A percentile compares a stretch with the other conserved stretches of the same genome.
phyloP scores from a whole-genome alignment of 1,284 basidiomycete species.

The Malassezia obtusa region DNA sequence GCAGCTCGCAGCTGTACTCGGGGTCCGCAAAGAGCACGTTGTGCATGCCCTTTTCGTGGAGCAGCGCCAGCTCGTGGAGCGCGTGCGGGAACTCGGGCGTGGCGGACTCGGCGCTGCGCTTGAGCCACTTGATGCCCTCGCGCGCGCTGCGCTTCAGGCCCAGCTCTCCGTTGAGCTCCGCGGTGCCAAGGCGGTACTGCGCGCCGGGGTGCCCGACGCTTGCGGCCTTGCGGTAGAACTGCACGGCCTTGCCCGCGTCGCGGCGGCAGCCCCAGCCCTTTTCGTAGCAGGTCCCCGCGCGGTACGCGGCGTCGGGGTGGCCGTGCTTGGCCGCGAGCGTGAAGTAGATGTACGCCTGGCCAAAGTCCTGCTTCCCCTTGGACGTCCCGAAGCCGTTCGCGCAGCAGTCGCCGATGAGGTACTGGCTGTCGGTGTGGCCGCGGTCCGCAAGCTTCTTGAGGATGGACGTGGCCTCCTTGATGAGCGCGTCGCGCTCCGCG shows the following conservation, averaged over 20 bases:
- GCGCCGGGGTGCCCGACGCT: constrained; percentile 84
- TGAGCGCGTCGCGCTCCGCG: constrained; percentile 55
- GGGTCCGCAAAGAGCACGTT: constrained; percentile 93
- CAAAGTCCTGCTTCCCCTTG: constrained; percentile 78
- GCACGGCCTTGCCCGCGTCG: constrained; percentile 80
- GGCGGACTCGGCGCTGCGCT: constrained; percentile 71
- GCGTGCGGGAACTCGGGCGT: constrained; percentile 89
- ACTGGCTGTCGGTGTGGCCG: constrained; percentile 86
- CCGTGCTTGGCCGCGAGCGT: constrained; percentile 93
- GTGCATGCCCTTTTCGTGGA: constrained; percentile 89
- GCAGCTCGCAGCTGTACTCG: constrained; percentile 85
- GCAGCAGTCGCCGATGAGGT: constrained; percentile 94
- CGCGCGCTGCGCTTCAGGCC: constrained; percentile 74
- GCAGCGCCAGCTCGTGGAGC: constrained; percentile 81
- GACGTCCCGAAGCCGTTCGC: constrained; percentile 89
- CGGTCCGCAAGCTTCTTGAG: constrained; percentile 84
- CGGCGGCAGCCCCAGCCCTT: constrained; percentile 95
- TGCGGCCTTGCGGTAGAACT: constrained; percentile 83
- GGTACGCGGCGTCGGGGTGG: constrained; percentile 91
- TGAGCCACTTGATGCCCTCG: constrained; percentile 97
- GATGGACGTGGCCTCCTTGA: constrained; percentile 79
- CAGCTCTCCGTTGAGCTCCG: constrained; percentile 90
- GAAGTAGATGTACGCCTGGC: constrained; percentile 89
- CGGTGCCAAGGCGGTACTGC: constrained; percentile 90
- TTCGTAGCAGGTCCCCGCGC: constrained; percentile 93